Evolutionary conservation across 306 rosid genomes (phyloP), one percentile per base, ranked within the genome.

Genomic region (Acmispon strigosus): DNA sequence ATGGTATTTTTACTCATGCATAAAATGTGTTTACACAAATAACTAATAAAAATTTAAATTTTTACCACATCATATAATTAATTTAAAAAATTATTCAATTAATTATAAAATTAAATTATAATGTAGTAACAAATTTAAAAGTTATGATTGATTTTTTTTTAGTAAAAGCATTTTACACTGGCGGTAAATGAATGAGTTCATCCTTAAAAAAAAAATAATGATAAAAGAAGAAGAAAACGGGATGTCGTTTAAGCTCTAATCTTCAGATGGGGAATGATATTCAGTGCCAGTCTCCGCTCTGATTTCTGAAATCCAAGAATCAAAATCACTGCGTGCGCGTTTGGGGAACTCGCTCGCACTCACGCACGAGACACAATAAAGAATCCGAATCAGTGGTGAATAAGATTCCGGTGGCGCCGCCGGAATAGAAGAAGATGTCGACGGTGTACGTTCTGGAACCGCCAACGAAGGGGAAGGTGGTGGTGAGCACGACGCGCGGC

Each of bases 391-490:
- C 41, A 50, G 43, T 9, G 41, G 15, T 12, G 11, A 36, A 43
- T 48, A 49, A 49, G 8, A 52, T 13, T 54, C 59, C 42, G 59
- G 79, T 5, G 57, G 8, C 12, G 47, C 44, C 27, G 63, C 55
- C 63, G 73, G 51, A 42, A 5, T 2, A 24, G 61, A 20, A 62
- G 60, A 69, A 61, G 56, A 94, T 94, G 99, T 91, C 97, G 79
- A 80, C 99, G 71, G 84, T 94, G 50, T 89, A 94, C 83, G 98
- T 94, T 2, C 54, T 91, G 50, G 99, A 94, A 81, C 97, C 99
- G 6, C 97, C 99, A 82, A 94, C 99, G 59, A 89, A 81, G 74
- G 99, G 99, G 59, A 94, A 91, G 77, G 92, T 91, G 79, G 91
- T 94, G 15, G 22, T 94, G 82, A 80, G 75, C 54, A 91, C 99